These are phyloP conservation scores for Xylogone sp. DNA, from an alignment of 2,329 filamentous ascomycete genomes.

Conservation along the genomic window DNA sequence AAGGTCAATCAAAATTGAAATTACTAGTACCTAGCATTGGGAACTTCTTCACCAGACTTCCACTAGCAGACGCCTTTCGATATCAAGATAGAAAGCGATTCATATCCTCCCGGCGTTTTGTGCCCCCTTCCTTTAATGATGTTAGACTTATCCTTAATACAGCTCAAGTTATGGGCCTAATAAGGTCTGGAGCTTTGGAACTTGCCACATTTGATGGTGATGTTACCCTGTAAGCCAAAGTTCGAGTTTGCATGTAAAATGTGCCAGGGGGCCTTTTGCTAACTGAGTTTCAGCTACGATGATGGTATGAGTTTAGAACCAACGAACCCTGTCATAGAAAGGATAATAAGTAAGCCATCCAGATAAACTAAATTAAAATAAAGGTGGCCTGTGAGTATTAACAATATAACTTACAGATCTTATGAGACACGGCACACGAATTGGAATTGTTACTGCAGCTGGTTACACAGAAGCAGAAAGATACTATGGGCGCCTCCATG, in stretches of 20 bases:
- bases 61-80: constrained; percentile 84
- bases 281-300: constrained; percentile 46
- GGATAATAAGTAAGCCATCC: constrained; percentile 43
- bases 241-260: constrained; percentile 63
- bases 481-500: constrained; percentile 84
- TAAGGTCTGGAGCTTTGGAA: constrained; percentile 67
- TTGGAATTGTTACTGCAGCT: constrained; percentile 95
- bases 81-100: constrained; percentile 82
- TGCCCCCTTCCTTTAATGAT: constrained; percentile 96
- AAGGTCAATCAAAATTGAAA: constrained; percentile 82
- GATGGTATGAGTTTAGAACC: constrained; percentile 77
- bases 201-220: constrained; percentile 97
- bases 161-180: constrained; percentile 89
- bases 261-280: constrained; percentile 59
- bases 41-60: constrained; percentile 87
- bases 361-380: neutral
- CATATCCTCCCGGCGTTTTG: constrained; percentile 88
- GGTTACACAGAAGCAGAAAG: constrained; percentile 85
- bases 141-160: constrained; percentile 91
- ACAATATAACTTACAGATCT: constrained; percentile 55
- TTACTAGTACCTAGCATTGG: constrained; percentile 87
- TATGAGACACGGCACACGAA: constrained; percentile 71
- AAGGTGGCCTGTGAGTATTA: neutral
- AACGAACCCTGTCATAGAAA: constrained; percentile 71
- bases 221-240: constrained; percentile 67